Base-by-base conservation (phyloP, 164 flowering plant species). In the Brasenia schreberi region DNA sequence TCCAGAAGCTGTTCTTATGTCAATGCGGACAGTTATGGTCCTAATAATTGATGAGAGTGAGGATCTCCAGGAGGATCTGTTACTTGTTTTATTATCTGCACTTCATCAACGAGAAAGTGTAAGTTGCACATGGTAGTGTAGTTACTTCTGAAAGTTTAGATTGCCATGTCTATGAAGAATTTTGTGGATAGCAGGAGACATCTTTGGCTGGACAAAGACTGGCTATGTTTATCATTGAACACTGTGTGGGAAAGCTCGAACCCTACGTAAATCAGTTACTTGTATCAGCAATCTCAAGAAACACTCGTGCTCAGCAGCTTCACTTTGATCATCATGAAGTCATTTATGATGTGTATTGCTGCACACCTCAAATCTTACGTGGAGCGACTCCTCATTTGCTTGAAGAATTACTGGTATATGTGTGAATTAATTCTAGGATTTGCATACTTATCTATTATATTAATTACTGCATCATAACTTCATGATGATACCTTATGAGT, bases 11-110 rank as follows among this genome's bases (percentile, higher is more conserved):
- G 89, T 95, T 66, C 58, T 84, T 12, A 80, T 82, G 60, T 85
- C 96, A 66, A 95, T 95, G 96, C 84, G 88, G 75, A 83, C 86
- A 18, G 92, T 92, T 65, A 95, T 95, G 97, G 76, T 74, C 61
- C 87, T 87, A 78, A 84, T 95, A 17, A 67, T 95, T 64, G 97
- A 95, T 72, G 99, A 95, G 74, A 91, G 96, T 73, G 99, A 95
- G 79, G 97, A 95, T 62, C 69, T 95, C 53, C 77, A 69, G 11
- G 97, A 89, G 75, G 88, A 86, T 67, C 83, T 95, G 49, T 75
- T 95, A 68, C 71, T 81, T 65, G 66, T 70, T 68, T 63, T 91
- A 69, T 65, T 95, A 59, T 84, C 99, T 66, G 75, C 69, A 60
- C 75, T 95, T 73, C 96, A 96, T 66, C 88, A 84, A 7, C 79